These are phyloP conservation scores for Yamadazyma nakazawae DNA, from an alignment of 805 yeast species.

Conservation along the genomic window DNA sequence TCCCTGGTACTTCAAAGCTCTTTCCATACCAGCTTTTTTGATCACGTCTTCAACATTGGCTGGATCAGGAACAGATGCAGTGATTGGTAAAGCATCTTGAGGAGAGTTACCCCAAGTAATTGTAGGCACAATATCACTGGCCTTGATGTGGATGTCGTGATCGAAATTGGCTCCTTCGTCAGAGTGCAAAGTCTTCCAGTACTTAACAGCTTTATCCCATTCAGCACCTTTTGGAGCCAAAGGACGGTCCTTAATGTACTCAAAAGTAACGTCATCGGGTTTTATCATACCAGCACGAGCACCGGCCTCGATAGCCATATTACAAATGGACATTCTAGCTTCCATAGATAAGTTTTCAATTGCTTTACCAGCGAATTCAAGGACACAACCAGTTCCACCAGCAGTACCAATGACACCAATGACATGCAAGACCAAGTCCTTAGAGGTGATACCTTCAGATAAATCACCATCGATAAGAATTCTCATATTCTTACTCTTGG, in stretches of 20 bases:
- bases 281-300: constrained; percentile 99
- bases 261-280: constrained; percentile 87
- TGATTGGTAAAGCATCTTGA: constrained; percentile 95
- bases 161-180: constrained; percentile 93
- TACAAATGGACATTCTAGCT: constrained; percentile 99
- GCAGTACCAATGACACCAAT: constrained; percentile 98
- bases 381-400: constrained; percentile 97
- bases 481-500: constrained; percentile 95
- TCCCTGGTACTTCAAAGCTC: constrained; percentile 93
- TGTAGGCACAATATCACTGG: constrained; percentile 87
- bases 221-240: constrained; percentile 90
- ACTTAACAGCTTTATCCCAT: constrained; percentile 90
- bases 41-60: constrained; percentile 64
- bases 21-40: constrained; percentile 78
- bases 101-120: constrained; percentile 99
- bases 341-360: constrained; percentile 89
- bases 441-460: constrained; percentile 87
- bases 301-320: constrained; percentile 98
- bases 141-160: constrained; percentile 73
- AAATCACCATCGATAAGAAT: constrained; percentile 81
- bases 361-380: constrained; percentile 96
- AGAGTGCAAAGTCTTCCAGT: constrained; percentile 85
- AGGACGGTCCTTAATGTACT: constrained; percentile 90
- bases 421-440: constrained; percentile 90
- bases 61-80: constrained; percentile 90